Evolutionary conservation across 495 filamentous ascomycete species (phyloP).

Genomic region (Jackrogersella minutella): DNA sequence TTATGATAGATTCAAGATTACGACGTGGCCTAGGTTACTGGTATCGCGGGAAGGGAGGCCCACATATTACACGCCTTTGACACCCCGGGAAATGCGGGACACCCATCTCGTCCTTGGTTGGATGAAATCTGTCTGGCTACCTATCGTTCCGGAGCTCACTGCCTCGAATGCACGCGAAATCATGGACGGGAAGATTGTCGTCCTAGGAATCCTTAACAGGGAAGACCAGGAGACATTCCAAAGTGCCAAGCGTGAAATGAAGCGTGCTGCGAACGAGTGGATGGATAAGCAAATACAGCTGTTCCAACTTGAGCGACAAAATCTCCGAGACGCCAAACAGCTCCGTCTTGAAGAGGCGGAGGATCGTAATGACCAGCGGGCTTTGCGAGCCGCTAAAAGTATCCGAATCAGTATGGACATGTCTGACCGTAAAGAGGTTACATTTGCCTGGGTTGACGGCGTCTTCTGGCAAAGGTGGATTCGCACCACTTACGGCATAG

Average conservation of each 20-base stretch:
- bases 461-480: constrained; percentile 98
- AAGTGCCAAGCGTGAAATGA: constrained; percentile 84
- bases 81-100: constrained; percentile 90
- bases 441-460: constrained; percentile 98
- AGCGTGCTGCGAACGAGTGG: constrained; percentile 94
- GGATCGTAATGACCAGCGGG: constrained; percentile 89
- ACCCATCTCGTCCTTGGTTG: constrained; percentile 79
- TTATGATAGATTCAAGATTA: constrained; percentile 86
- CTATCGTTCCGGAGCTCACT: constrained; percentile 95
- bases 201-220: constrained; percentile 86
- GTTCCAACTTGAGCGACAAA: constrained; percentile 90
- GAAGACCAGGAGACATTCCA: constrained; percentile 81
- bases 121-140: constrained; percentile 97
- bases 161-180: constrained; percentile 90
- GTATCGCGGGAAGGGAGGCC: constrained; percentile 89
- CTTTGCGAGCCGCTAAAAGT: constrained; percentile 85
- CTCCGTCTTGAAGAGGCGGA: constrained; percentile 95
- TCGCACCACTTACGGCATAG: constrained; percentile 89
- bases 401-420: constrained; percentile 90
- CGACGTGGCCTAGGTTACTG: constrained; percentile 90
- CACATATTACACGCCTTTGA: constrained; percentile 84
- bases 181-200: constrained; percentile 92
- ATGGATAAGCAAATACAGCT: constrained; percentile 92
- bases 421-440: constrained; percentile 84
- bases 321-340: constrained; percentile 92